phyloP scores from a whole-genome alignment of 2,329 filamentous ascomycete genomes.

The Aurifilum marmelostoma region DNA sequence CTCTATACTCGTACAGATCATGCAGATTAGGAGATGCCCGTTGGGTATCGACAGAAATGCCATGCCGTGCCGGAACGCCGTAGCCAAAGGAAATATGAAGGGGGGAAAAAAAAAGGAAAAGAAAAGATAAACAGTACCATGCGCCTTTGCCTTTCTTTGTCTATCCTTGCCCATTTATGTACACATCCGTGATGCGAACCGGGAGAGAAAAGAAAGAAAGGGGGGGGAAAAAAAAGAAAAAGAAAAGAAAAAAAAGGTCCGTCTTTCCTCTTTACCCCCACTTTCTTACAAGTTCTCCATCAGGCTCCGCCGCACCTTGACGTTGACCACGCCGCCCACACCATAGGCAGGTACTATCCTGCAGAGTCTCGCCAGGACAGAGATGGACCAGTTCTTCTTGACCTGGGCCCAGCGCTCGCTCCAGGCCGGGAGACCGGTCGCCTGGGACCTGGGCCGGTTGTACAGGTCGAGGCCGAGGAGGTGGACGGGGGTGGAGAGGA shows the following conservation, averaged over 20 bases:
- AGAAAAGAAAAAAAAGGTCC: neutral
- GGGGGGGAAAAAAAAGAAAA: neutral
- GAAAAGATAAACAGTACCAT: neutral
- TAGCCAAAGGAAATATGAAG: slow-evolving; percentile 2
- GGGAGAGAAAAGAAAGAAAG: neutral
- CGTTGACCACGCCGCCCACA: slow-evolving; percentile 84
- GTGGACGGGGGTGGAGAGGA: slow-evolving; percentile 82
- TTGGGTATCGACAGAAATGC: slow-evolving; percentile 27
- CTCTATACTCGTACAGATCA: slow-evolving; percentile 29
- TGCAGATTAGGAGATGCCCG: slow-evolving; percentile 25
- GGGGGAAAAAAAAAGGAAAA: neutral
- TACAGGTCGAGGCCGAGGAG: slow-evolving; percentile 85
- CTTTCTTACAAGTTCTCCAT: slow-evolving; percentile 62
- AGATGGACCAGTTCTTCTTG: slow-evolving; percentile 75
- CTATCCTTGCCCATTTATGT: neutral
- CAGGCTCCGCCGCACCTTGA: slow-evolving; percentile 66
- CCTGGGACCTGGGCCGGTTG: slow-evolving; percentile 62
- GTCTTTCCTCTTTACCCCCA: neutral
- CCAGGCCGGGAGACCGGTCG: slow-evolving; percentile 45
- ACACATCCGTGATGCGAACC: neutral
- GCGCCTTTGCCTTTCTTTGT: slow-evolving; percentile 17
- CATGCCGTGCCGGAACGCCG: slow-evolving; percentile 27
- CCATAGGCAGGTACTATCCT: slow-evolving; percentile 90
- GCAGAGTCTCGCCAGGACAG: slow-evolving; percentile 74
- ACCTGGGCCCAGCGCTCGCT: slow-evolving; percentile 68